These are phyloP conservation scores for Saccharomycopsis sp. DNA, from an alignment of 805 yeast species.

Conservation along the genomic window DNA sequence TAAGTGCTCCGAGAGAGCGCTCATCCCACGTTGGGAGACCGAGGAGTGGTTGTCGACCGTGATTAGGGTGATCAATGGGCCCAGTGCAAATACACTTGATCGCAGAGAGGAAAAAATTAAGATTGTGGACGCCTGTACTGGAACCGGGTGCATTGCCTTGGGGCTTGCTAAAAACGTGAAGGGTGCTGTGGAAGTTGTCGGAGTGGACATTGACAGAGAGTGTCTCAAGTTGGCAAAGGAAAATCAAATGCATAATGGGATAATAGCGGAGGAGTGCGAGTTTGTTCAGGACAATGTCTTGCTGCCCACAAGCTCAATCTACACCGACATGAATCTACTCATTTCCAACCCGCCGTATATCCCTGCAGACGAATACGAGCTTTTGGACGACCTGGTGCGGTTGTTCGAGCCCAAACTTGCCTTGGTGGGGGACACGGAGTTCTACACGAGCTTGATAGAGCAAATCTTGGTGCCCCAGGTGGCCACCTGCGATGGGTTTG, in stretches of 20 bases:
- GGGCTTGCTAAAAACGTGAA: slow-evolving; percentile 29
- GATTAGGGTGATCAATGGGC: slow-evolving; percentile 19
- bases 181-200: slow-evolving; percentile 28
- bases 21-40: slow-evolving; percentile 93
- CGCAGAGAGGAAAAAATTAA: slow-evolving; percentile 6
- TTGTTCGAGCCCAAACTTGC: slow-evolving; percentile 71
- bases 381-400: slow-evolving; percentile 55
- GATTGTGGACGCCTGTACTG: slow-evolving; percentile 71
- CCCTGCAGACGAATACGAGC: slow-evolving; percentile 36
- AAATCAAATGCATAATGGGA: slow-evolving; percentile 30
- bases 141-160: slow-evolving; percentile 80
- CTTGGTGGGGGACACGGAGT: slow-evolving; percentile 67
- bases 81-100: neutral
- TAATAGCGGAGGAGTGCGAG: neutral
- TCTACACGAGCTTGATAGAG: slow-evolving; percentile 49
- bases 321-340: slow-evolving; percentile 39
- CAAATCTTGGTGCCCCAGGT: slow-evolving; percentile 31
- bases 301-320: neutral
- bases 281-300: neutral
- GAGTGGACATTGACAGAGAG: slow-evolving; percentile 45
- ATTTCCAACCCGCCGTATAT: slow-evolving; percentile 93
- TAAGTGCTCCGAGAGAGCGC: slow-evolving; percentile 50
- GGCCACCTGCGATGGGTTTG: slow-evolving; percentile 43
- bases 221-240: slow-evolving; percentile 45
- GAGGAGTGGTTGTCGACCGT: slow-evolving; percentile 74